These are phyloP conservation scores for Ceratobasidium papillatum DNA, from an alignment of 1,284 basidiomycete genomes.

Conservation along the genomic window DNA sequence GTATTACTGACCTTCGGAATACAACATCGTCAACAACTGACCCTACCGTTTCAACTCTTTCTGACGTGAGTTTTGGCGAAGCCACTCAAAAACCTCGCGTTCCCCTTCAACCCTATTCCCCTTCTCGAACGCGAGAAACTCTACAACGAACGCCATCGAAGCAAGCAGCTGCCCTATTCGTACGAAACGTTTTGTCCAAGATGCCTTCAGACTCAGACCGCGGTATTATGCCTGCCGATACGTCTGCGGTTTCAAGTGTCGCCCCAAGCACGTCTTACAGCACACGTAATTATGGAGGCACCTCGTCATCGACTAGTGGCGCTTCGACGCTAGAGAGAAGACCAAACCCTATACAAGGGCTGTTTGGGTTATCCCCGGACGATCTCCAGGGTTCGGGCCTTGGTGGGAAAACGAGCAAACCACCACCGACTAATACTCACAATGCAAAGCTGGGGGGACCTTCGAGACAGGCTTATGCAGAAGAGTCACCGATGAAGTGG, in stretches of 20 bases:
- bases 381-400: constrained; percentile 33
- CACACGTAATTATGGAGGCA: constrained; percentile 26
- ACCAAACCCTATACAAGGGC: constrained; percentile 34
- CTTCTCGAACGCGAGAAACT: constrained; percentile 20
- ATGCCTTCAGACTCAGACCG: constrained; percentile 26
- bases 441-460: constrained; percentile 1
- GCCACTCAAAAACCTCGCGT: neutral
- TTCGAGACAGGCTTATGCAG: constrained; percentile 23
- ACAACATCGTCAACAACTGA: constrained; percentile 5
- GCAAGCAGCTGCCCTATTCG: constrained; percentile 28
- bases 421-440: neutral
- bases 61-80: constrained; percentile 23
- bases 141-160: constrained; percentile 34
- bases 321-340: constrained; percentile 14
- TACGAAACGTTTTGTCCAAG: constrained; percentile 26
- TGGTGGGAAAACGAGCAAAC: constrained; percentile 6
- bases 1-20: constrained; percentile 30
- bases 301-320: constrained; percentile 17
- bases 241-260: constrained; percentile 27
- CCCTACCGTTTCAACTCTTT: constrained; percentile 32
- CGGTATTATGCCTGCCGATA: constrained; percentile 12
- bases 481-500: constrained; percentile 39
- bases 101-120: constrained; percentile 30
- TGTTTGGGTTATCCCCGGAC: constrained; percentile 34
- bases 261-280: constrained; percentile 32